These are phyloP conservation scores for Lecanicillium sp. DNA, from an alignment of 2,329 filamentous ascomycete species.

Conservation along the genomic window DNA sequence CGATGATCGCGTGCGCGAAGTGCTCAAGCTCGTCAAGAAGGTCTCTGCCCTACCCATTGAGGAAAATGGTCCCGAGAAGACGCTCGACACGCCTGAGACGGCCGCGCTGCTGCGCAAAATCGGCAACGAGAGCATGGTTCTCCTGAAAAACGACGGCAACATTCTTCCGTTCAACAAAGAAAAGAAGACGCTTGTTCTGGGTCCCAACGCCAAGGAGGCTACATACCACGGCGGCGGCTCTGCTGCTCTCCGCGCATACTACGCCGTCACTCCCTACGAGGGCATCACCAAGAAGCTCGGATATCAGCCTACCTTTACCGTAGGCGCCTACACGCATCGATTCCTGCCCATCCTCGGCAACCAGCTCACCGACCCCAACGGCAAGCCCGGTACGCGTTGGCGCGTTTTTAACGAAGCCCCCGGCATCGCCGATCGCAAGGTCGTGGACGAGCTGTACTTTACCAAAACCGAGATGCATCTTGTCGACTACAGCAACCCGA, in stretches of 20 bases:
- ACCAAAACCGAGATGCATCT: constrained; percentile 44
- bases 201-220: constrained; percentile 51
- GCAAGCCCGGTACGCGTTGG: constrained; percentile 55
- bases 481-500: constrained; percentile 46
- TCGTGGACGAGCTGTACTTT: constrained; percentile 45
- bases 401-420: constrained; percentile 56
- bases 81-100: constrained; percentile 54
- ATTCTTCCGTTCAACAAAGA: constrained; percentile 58
- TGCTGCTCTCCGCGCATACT: constrained; percentile 54
- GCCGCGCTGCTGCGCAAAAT: constrained; percentile 58
- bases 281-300: constrained; percentile 55
- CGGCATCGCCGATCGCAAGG: constrained; percentile 37
- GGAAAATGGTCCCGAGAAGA: constrained; percentile 48
- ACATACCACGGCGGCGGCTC: constrained; percentile 61
- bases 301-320: constrained; percentile 42
- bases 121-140: constrained; percentile 63
- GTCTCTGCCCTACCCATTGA: constrained; percentile 47
- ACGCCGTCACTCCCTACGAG: constrained; percentile 66
- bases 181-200: constrained; percentile 53
- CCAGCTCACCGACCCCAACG: constrained; percentile 44
- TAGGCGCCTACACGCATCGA: constrained; percentile 60
- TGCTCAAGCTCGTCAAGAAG: constrained; percentile 55
- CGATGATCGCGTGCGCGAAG: constrained; percentile 50
- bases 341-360: constrained; percentile 54
- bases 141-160: constrained; percentile 64